A percentile compares a stretch with the other conserved stretches of the same genome.
Evolutionary conservation across 2,329 filamentous ascomycete genomes (phyloP).

Genomic region (Fusarium virguliforme): DNA sequence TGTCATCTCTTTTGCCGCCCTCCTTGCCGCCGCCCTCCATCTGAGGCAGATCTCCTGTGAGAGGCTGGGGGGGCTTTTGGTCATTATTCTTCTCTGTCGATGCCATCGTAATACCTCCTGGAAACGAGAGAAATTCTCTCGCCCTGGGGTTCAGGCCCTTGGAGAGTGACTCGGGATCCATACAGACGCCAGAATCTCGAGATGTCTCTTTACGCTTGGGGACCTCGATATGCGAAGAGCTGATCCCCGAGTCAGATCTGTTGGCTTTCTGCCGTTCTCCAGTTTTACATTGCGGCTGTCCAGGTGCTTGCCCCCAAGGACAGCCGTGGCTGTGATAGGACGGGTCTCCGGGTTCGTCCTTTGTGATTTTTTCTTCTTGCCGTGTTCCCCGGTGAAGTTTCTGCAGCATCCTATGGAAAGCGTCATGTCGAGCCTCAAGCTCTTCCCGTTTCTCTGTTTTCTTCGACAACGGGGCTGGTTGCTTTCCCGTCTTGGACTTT

Average conservation of each 20-base stretch:
- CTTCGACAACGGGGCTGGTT: background rate
- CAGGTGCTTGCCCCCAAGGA: conserved; percentile 15
- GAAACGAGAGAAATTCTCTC: conserved; percentile 55
- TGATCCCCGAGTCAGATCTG: conserved; percentile 30
- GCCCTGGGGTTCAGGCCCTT: conserved; percentile 54
- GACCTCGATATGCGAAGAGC: background rate
- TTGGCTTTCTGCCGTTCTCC: conserved; percentile 1
- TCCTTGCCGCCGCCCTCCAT: background rate
- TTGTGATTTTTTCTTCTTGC: conserved; percentile 2
- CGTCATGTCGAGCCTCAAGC: conserved; percentile 38
- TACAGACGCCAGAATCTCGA: conserved; percentile 41
- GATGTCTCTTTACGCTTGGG: conserved; percentile 30
- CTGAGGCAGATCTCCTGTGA: background rate
- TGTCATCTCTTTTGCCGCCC: background rate
- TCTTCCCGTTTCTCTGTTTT: conserved; percentile 15
- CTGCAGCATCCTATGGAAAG: conserved; percentile 51
- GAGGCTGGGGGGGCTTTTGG: background rate
- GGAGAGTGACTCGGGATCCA: conserved; percentile 23
- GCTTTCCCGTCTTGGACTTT: background rate
- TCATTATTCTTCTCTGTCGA: background rate
- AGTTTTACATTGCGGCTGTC: background rate
- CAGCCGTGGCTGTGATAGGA: conserved; percentile 4
- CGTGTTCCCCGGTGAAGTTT: conserved; percentile 45
- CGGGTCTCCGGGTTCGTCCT: conserved; percentile 5
- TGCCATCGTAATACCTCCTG: background rate